Evolutionary conservation across 1,139 yeast genomes (phyloP), one percentile per base, ranked within the genome.

Genomic region (Meyerozyma guilliermondii): DNA sequence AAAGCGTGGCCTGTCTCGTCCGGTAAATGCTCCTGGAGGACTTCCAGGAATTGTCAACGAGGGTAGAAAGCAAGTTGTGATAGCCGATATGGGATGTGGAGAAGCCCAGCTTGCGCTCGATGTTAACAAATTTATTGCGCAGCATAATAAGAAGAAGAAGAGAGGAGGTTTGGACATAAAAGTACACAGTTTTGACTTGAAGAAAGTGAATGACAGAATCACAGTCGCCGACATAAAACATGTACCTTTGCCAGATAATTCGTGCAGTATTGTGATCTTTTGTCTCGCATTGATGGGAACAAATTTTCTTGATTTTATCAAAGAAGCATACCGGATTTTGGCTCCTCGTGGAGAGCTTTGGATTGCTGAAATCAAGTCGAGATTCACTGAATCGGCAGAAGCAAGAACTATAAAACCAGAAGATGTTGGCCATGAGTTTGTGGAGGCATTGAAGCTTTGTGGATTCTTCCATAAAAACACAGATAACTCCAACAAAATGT

Each of bases 11-110:
- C 68, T 82, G 0, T 63, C 71, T 26, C 83, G 80, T 59, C 83
- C 83, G 23, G 81, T 89, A 5, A 87, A 85, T 62, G 96, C 97
- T 0, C 97, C 98, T 1, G 98, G 98, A 50, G 98, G 97, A 2
- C 71, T 91, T 45, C 96, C 96, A 2, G 92, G 92, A 14, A 59
- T 76, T 38, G 57, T 68, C 2, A 56, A 59, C 39, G 36, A 33
- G 14, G 24, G 36, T 11, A 26, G 11, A 16, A 75, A 72, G 45
- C 67, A 69, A 42, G 82, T 89, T 31, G 88, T 85, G 2, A 76
- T 92, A 43, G 97, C 98, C 0, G 98, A 92, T 66, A 89, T 92
- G 97, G 98, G 98, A 10, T 92, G 98, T 63, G 98, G 98, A 41
- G 98, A 92, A 62, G 98, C 98, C 0, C 86, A 85, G 55, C 71